Percentiles rank a stretch among this genome's conserved stretches.
Evolutionary conservation across 2,329 filamentous ascomycete genomes (phyloP).

Genomic region (Drechslerella coelobrocha): DNA sequence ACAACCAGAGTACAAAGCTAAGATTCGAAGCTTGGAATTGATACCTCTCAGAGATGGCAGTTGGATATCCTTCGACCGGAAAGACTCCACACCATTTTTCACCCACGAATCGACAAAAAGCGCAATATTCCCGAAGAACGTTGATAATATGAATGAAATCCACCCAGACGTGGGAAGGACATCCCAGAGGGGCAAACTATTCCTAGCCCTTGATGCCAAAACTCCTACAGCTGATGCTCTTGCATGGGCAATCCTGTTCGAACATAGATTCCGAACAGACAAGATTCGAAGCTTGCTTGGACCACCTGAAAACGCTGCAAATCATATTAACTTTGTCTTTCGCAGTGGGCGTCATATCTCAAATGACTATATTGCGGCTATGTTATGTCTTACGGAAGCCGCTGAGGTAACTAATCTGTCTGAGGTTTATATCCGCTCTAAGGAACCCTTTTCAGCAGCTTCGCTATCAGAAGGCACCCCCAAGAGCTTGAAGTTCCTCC

Average conservation of each 20-base stretch:
- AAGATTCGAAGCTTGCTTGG: not conserved
- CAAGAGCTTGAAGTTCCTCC: not conserved
- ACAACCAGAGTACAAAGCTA: not conserved
- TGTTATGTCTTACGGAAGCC: not conserved
- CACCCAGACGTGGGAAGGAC: not conserved
- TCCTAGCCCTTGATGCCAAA: not conserved
- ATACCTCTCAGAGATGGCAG: not conserved
- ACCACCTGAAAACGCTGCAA: not conserved
- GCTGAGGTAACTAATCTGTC: not conserved
- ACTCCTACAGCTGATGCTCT: not conserved
- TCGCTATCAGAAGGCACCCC: not conserved
- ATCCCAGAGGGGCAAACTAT: not conserved
- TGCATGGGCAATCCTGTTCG: not conserved
- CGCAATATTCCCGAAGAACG: not conserved
- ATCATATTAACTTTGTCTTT: not conserved
- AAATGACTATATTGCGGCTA: not conserved
- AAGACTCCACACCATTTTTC: not conserved
- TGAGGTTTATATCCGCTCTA: not conserved
- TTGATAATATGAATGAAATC: not conserved
- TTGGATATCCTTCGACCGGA: not conserved
- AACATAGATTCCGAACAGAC: not conserved
- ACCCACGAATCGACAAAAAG: not conserved
- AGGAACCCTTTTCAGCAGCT: not conserved
- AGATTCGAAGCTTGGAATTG: not conserved
- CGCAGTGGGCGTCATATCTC: not conserved